These are phyloP conservation scores for Zasmidium citrigriseum DNA, from an alignment of 2,329 filamentous ascomycete genomes.

Conservation along the genomic window DNA sequence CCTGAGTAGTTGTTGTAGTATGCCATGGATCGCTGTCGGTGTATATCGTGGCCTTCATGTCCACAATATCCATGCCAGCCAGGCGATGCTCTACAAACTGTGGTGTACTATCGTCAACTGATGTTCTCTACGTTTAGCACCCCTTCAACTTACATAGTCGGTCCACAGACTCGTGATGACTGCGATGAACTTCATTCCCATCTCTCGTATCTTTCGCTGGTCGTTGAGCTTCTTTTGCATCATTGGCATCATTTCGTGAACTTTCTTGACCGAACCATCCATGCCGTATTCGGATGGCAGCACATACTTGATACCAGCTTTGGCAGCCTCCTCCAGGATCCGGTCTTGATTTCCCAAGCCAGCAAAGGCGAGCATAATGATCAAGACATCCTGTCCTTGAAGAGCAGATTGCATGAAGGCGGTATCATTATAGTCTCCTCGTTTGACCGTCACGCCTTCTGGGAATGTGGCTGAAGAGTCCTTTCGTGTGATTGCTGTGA, in stretches of 20 bases:
- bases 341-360: constrained; percentile 21
- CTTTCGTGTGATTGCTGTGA: constrained; percentile 40
- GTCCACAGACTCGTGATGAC: constrained; percentile 33
- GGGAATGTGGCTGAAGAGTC: constrained; percentile 41
- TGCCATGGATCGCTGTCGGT: constrained; percentile 34
- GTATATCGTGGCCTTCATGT: constrained; percentile 32
- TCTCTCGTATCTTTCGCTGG: constrained; percentile 20
- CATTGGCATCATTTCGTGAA: constrained; percentile 17
- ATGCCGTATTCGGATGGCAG: constrained; percentile 21
- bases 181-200: constrained; percentile 42
- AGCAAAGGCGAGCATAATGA: constrained; percentile 30
- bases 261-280: constrained; percentile 19
- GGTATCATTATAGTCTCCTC: constrained; percentile 24
- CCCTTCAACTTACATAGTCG: constrained; percentile 25
- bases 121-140: not conserved
- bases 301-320: constrained; percentile 32
- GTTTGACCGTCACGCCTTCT: constrained; percentile 21
- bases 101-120: not conserved
- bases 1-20: constrained; percentile 34
- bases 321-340: constrained; percentile 27
- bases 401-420: constrained; percentile 22
- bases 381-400: constrained; percentile 30
- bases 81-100: constrained; percentile 28
- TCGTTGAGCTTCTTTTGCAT: constrained; percentile 9
- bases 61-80: constrained; percentile 35